Conservation (phyloP, 148 eudicot genomes). For the Diospyros kaki region DNA sequence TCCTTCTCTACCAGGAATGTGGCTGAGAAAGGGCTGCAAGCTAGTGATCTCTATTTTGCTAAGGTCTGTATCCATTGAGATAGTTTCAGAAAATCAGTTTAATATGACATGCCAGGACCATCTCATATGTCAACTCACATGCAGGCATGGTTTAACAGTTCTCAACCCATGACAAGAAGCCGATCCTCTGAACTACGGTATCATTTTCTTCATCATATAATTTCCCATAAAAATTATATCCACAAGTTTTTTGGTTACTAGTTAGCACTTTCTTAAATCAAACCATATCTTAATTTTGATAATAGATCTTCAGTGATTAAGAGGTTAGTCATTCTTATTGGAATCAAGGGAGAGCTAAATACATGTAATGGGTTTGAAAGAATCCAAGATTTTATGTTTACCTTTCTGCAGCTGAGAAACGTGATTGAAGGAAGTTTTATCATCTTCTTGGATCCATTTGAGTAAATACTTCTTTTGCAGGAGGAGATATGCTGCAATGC, state of each 20-base stretch:
- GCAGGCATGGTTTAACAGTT: conserved; percentile 59
- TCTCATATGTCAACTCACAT: conserved; percentile 7
- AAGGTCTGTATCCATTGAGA: conserved; percentile 28
- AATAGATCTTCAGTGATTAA: neutral
- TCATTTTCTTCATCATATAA: neutral
- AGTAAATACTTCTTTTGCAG: conserved; percentile 23
- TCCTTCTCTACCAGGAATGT: conserved; percentile 21
- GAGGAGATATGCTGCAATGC: conserved; percentile 48
- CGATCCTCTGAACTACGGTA: conserved; percentile 56
- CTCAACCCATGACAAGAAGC: conserved; percentile 61
- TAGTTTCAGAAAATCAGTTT: conserved; percentile 1
- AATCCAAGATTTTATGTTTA: neutral
- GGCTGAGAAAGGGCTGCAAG: conserved; percentile 32
- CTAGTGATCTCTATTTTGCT: conserved; percentile 39
- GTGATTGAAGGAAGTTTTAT: neutral
- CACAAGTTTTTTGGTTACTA: neutral
- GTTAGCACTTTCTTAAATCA: neutral
- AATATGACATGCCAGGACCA: neutral
- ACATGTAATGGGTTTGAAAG: neutral
- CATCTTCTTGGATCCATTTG: neutral
- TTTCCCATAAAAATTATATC: neutral
- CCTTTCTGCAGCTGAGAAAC: neutral
- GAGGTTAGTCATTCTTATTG: neutral
- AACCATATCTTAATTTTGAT: too few species aligned
- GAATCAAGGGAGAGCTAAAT: neutral